These are phyloP conservation scores for Gossypium stocksii DNA, from an alignment of 345 rosid genomes.

Conservation along the genomic window DNA sequence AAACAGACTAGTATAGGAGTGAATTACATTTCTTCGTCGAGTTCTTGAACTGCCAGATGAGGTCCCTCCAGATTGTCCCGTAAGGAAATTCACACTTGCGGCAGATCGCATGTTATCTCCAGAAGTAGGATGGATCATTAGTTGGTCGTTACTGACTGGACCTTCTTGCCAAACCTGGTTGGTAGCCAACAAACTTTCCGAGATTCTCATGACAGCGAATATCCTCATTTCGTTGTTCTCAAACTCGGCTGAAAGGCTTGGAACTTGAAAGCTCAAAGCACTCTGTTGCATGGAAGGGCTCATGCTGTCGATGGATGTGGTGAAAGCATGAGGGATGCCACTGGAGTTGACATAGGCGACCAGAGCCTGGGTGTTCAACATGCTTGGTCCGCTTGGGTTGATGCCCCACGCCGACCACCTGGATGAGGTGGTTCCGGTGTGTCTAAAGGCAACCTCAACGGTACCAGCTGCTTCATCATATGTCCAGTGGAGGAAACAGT, in stretches of 20 bases:
- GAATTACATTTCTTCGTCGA: constrained; percentile 1
- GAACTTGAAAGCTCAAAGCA: constrained; percentile 43
- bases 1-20: too few relatives aligned
- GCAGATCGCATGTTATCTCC: constrained; percentile 32
- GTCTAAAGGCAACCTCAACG: constrained; percentile 63
- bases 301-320: constrained; percentile 12
- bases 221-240: constrained; percentile 41
- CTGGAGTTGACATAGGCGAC: constrained; percentile 45
- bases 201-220: constrained; percentile 56
- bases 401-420: constrained; percentile 71
- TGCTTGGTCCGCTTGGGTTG: constrained; percentile 35
- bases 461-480: constrained; percentile 29
- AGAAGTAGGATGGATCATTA: neutral
- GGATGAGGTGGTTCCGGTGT: constrained; percentile 27
- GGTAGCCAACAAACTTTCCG: constrained; percentile 16
- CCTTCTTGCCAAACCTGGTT: constrained; percentile 77
- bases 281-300: constrained; percentile 19
- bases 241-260: constrained; percentile 26
- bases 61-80: constrained; percentile 35
- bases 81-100: constrained; percentile 38
- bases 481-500: constrained; percentile 66
- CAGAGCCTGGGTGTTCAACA: constrained; percentile 60
- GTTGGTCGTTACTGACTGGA: constrained; percentile 26
- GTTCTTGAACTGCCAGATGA: neutral
- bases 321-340: constrained; percentile 35